A percentile compares a stretch with the other conserved stretches of the same genome.
phyloP scores from a whole-genome alignment of 2,329 filamentous ascomycete genomes.

The Aspergillus arachidicola region DNA sequence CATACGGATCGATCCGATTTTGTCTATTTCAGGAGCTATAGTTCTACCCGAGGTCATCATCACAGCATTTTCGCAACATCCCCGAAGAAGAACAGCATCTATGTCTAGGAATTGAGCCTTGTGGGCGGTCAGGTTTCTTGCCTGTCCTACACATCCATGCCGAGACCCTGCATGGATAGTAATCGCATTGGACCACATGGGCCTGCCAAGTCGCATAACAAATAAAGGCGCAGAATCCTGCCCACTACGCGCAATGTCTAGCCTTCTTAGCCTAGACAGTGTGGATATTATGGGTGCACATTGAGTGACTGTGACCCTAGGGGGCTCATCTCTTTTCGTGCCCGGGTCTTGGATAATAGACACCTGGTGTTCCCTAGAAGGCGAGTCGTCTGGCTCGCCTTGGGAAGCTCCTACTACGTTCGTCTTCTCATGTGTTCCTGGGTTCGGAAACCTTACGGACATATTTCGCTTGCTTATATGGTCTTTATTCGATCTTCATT shows the following conservation, averaged over 20 bases:
- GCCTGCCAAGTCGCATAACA: background rate
- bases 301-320: background rate
- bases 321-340: background rate
- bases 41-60: background rate
- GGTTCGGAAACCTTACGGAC: background rate
- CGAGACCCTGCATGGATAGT: background rate
- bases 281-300: background rate
- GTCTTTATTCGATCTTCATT: background rate
- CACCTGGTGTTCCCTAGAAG: background rate
- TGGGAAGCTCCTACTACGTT: background rate
- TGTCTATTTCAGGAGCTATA: background rate
- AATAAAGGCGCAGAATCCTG: constrained; percentile 1
- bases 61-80: background rate
- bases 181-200: background rate
- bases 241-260: background rate
- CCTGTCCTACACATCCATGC: background rate
- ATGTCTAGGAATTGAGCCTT: background rate
- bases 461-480: background rate
- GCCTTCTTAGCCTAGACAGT: background rate
- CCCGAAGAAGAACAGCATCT: background rate
- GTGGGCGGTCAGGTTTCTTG: background rate
- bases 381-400: background rate
- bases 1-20: background rate
- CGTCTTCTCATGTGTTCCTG: background rate
- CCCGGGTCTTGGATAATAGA: background rate